These are phyloP conservation scores for Crithidia brevicula DNA, from an alignment of 208 protist species.

Conservation along the genomic window DNA sequence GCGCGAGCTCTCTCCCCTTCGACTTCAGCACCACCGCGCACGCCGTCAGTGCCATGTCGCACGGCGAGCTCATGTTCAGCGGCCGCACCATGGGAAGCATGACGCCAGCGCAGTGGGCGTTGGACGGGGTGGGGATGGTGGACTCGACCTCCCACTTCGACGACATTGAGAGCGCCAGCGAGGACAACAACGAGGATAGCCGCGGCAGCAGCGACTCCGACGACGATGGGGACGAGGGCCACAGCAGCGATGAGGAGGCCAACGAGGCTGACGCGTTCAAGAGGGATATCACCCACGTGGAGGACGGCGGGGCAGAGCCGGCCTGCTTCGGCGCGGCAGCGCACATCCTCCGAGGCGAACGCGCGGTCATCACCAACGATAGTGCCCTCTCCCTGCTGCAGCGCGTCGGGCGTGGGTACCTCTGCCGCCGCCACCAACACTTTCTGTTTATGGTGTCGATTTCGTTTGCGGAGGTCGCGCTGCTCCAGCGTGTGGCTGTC, in stretches of 20 bases:
- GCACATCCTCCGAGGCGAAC: constrained; percentile 15
- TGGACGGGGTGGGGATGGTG: constrained; percentile 27
- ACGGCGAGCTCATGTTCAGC: constrained; percentile 26
- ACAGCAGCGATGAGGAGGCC: constrained; percentile 19
- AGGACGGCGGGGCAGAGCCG: constrained; percentile 11
- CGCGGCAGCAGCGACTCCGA: constrained; percentile 10
- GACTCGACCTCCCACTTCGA: constrained; percentile 15
- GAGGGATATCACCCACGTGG: constrained; percentile 13
- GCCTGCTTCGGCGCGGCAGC: constrained; percentile 26
- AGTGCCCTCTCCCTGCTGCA: constrained; percentile 40
- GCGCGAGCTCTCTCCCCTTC: constrained; percentile 36
- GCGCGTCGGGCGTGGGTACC: constrained; percentile 49
- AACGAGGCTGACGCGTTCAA: constrained; percentile 14
- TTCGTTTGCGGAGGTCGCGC: constrained; percentile 36
- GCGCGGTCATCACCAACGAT: constrained; percentile 4
- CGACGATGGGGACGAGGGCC: constrained; percentile 14
- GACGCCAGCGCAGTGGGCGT: constrained; percentile 18
- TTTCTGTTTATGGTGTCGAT: constrained; percentile 46
- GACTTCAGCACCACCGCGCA: constrained; percentile 42
- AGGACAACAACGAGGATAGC: constrained; percentile 25
- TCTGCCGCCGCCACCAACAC: constrained; percentile 38
- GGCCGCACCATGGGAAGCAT: constrained; percentile 5
- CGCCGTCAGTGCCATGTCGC: constrained; percentile 19
- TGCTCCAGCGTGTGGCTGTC: constrained; percentile 49
- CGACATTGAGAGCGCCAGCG: constrained; percentile 18